These are phyloP conservation scores for Lotus japonicus DNA, from an alignment of 306 rosid species.

Conservation along the genomic window DNA sequence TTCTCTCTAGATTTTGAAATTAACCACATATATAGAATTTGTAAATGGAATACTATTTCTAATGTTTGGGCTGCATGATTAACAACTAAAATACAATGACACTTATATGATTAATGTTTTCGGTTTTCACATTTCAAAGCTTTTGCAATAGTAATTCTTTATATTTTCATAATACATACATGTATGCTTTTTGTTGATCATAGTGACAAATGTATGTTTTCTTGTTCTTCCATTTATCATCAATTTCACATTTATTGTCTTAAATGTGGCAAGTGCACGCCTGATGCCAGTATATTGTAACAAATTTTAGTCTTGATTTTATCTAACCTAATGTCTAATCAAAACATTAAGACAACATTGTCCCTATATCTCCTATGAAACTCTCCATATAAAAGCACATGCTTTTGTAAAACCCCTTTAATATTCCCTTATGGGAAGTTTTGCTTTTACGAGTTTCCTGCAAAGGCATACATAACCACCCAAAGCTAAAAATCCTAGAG, in stretches of 20 bases:
- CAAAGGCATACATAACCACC: not conserved
- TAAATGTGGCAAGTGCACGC: conserved; percentile 3
- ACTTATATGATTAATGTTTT: not conserved
- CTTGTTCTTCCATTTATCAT: not conserved
- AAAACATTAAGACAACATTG: not conserved
- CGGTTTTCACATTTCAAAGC: not conserved
- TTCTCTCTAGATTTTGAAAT: conserved; percentile 8
- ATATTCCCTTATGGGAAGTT: not conserved
- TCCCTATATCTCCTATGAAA: not conserved
- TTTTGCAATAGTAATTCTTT: not conserved
- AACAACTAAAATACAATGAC: not conserved
- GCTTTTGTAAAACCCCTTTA: not conserved
- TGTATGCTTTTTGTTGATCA: conserved; percentile 2
- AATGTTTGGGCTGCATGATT: conserved; percentile 4
- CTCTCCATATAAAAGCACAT: not conserved
- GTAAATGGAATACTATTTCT: not conserved
- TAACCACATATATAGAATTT: not conserved
- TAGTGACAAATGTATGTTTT: not conserved
- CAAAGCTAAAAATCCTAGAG: not conserved
- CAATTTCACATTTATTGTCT: not conserved
- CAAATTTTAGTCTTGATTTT: not conserved
- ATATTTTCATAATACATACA: not conserved
- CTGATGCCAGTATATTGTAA: not conserved
- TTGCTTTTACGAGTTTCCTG: not conserved
- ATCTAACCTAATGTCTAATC: not conserved